These are phyloP conservation scores for Rhamnella rubrinervis DNA, from an alignment of 331 rosid species.

Conservation along the genomic window DNA sequence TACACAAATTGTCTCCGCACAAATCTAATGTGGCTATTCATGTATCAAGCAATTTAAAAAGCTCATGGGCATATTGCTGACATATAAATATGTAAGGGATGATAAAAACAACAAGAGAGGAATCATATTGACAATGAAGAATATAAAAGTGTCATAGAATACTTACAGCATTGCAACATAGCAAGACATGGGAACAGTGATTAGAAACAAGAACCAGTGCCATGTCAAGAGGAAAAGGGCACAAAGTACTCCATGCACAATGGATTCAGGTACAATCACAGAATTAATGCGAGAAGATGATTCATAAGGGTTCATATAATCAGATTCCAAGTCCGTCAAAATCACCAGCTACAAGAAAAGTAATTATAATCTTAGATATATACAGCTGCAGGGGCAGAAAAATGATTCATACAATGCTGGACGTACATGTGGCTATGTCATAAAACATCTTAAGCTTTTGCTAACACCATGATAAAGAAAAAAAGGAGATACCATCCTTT, in stretches of 20 bases:
- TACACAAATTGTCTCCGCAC: background rate
- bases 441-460: background rate
- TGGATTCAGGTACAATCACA: conserved; percentile 65
- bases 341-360: conserved; percentile 60
- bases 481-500: no score
- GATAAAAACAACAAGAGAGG: background rate
- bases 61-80: background rate
- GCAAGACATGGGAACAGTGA: conserved; percentile 64
- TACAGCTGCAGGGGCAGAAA: background rate
- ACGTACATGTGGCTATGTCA: background rate
- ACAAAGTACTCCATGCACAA: conserved; percentile 66
- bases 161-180: conserved; percentile 70
- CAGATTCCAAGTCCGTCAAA: conserved; percentile 85
- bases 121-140: background rate
- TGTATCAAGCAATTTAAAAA: no score
- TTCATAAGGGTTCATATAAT: conserved; percentile 79
- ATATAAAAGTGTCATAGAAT: background rate
- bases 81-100: background rate
- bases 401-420: background rate
- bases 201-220: conserved; percentile 89
- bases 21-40: no score
- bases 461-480: no score
- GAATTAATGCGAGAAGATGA: conserved; percentile 76
- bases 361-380: background rate
- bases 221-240: conserved; percentile 67